phyloP scores from a whole-genome alignment of 1,139 yeast species.

The Candida anutae region DNA sequence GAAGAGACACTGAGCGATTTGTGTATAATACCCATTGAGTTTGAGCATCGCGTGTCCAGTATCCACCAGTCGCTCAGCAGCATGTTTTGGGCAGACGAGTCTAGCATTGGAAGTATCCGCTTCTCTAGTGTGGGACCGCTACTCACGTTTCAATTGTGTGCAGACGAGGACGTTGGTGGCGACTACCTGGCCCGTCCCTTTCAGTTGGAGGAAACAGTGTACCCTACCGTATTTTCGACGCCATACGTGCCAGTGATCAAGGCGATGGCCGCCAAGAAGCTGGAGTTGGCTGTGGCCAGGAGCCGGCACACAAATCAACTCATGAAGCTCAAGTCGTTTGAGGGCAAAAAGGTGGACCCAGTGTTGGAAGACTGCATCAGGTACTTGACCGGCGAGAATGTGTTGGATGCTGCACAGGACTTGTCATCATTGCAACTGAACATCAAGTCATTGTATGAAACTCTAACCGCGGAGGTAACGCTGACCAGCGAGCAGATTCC shows the following conservation, averaged over 20 bases:
- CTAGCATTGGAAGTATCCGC: slow-evolving; percentile 21
- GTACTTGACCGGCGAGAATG: slow-evolving; percentile 10
- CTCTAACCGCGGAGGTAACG: slow-evolving; percentile 12
- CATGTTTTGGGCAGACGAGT: slow-evolving; percentile 31
- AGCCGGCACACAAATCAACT: slow-evolving; percentile 14
- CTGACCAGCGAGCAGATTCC: slow-evolving; percentile 12
- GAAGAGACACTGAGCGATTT: slow-evolving; percentile 21
- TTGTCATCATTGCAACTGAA: slow-evolving; percentile 14
- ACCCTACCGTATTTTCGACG: slow-evolving; percentile 24
- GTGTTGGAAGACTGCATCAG: slow-evolving; percentile 16
- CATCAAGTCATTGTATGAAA: slow-evolving; percentile 10
- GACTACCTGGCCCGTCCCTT: slow-evolving; percentile 7
- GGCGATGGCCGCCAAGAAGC: slow-evolving; percentile 13
- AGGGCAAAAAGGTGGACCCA: slow-evolving; percentile 25
- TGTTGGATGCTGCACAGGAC: slow-evolving; percentile 16
- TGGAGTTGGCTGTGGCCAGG: slow-evolving; percentile 11
- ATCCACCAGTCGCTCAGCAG: slow-evolving; percentile 26
- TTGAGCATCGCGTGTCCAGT: slow-evolving; percentile 19
- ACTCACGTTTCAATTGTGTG: slow-evolving; percentile 25
- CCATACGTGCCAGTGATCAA: slow-evolving; percentile 12
- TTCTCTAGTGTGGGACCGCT: slow-evolving; percentile 23
- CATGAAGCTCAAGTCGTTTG: slow-evolving; percentile 26
- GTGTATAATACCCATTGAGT: slow-evolving; percentile 26
- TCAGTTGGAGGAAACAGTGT: slow-evolving; percentile 19
- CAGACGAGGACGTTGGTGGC: slow-evolving; percentile 11